phyloP scores from a whole-genome alignment of 306 rosid genomes.

The Astragalus glycyphyllos region DNA sequence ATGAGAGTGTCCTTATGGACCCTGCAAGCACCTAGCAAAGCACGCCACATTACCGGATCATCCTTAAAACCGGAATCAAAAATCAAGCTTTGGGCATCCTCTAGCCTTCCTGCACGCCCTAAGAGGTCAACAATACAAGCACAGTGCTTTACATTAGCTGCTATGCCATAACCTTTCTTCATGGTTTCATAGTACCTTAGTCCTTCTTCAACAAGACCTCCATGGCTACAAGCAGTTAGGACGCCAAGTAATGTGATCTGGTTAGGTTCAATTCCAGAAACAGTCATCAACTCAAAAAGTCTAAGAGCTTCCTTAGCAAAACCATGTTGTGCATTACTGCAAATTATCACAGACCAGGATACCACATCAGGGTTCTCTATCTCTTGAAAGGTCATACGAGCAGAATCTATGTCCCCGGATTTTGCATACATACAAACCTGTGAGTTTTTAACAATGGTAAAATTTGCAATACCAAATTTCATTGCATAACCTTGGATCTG shows the following conservation, averaged over 20 bases:
- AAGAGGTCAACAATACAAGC: conserved; percentile 63
- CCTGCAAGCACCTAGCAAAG: conserved; percentile 66
- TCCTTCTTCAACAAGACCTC: conserved; percentile 66
- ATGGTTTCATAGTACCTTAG: conserved; percentile 52
- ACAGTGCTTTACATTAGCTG: conserved; percentile 54
- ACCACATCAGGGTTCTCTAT: conserved; percentile 57
- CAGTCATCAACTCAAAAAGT: conserved; percentile 55
- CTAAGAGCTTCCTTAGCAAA: conserved; percentile 55
- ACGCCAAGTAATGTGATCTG: conserved; percentile 59
- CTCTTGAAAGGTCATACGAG: conserved; percentile 54
- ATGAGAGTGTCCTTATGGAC: conserved; percentile 52
- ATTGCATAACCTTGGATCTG: conserved; percentile 58
- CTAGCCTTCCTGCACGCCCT: conserved; percentile 63
- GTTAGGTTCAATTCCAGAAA: conserved; percentile 56
- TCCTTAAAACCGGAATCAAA: conserved; percentile 48
- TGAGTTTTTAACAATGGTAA: conserved; percentile 57
- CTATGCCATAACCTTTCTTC: conserved; percentile 53
- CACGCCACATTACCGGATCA: conserved; percentile 68
- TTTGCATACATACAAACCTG: conserved; percentile 70
- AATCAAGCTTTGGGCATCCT: conserved; percentile 57
- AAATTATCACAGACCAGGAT: conserved; percentile 67
- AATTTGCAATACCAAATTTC: conserved; percentile 49
- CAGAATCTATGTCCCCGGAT: conserved; percentile 57
- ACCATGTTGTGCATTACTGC: conserved; percentile 65
- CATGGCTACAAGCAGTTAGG: conserved; percentile 70